A percentile compares a stretch with the other conserved stretches of the same genome.
Evolutionary conservation across 2,329 filamentous ascomycete species (phyloP).

Genomic region (Paraphoma sp.): DNA sequence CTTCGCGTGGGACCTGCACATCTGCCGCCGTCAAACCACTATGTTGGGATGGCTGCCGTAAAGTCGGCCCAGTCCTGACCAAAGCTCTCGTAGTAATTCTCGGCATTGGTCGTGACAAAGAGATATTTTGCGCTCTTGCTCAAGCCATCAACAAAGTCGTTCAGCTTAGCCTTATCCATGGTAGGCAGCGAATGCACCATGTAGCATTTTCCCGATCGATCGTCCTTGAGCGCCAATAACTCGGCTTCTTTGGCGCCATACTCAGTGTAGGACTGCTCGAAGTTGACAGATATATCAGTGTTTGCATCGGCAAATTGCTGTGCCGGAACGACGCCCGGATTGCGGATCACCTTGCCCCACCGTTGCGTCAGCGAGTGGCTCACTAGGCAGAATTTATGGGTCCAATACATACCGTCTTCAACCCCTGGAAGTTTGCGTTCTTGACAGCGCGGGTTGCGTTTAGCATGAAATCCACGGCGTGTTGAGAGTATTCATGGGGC

Average conservation of each 20-base stretch:
- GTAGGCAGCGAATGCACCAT: conserved; percentile 8
- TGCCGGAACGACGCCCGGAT: conserved; percentile 7
- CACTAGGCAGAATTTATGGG: neutral
- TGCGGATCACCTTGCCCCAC: conserved; percentile 2
- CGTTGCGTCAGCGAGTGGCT: neutral
- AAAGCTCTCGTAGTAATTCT: conserved; percentile 9
- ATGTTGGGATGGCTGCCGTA: neutral
- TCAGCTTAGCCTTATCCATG: neutral
- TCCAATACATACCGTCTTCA: conserved; percentile 1
- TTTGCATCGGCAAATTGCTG: conserved; percentile 2
- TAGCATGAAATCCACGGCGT: conserved; percentile 1
- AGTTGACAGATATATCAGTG: conserved; percentile 5
- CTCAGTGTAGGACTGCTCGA: conserved; percentile 6
- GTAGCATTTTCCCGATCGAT: neutral
- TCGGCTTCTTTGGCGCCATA: neutral
- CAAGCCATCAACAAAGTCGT: conserved; percentile 2
- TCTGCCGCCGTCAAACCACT: neutral
- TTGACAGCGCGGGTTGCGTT: neutral
- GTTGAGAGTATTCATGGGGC: neutral
- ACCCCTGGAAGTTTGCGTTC: neutral
- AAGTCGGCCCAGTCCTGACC: conserved; percentile 5
- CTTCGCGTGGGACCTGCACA: neutral
- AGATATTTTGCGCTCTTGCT: conserved; percentile 6
- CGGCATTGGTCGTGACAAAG: conserved; percentile 6
- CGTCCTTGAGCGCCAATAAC: neutral